phyloP scores from a whole-genome alignment of 805 yeast species.

The Nakazawaea laoshanensis region DNA sequence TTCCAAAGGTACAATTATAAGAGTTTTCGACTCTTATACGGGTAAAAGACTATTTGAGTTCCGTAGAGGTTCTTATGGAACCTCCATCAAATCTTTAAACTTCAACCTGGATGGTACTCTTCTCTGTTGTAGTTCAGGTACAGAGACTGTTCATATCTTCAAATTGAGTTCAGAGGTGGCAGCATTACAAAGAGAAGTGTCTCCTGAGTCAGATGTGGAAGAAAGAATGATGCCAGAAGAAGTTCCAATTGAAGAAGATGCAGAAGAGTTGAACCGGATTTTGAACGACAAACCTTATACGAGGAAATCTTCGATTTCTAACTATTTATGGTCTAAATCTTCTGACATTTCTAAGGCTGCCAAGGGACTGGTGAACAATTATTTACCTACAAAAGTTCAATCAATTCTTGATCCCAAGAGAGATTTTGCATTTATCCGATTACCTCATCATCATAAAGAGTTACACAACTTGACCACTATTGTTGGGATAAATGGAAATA shows the following conservation, averaged over 20 bases:
- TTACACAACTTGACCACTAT: constrained; percentile 15
- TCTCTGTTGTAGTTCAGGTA: constrained; percentile 78
- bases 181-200: constrained; percentile 19
- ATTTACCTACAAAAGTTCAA: constrained; percentile 69
- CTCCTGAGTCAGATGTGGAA: constrained; percentile 21
- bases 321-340: constrained; percentile 17
- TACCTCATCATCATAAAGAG: constrained; percentile 33
- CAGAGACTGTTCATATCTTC: constrained; percentile 91
- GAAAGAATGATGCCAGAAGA: constrained; percentile 10
- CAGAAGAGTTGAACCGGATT: constrained; percentile 9
- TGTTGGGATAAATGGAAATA: constrained; percentile 20
- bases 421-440: constrained; percentile 83
- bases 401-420: constrained; percentile 84
- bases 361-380: constrained; percentile 19
- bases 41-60: constrained; percentile 64
- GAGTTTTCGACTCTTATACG: constrained; percentile 66
- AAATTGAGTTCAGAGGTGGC: constrained; percentile 37
- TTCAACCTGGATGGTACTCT: constrained; percentile 66
- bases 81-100: constrained; percentile 66
- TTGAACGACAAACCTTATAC: constrained; percentile 4
- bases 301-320: constrained; percentile 11
- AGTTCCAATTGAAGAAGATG: constrained; percentile 1
- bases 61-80: constrained; percentile 80
- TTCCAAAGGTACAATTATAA: constrained; percentile 78
- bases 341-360: constrained; percentile 10